These are phyloP conservation scores for Penicillium maclennaniae DNA, from an alignment of 495 filamentous ascomycete species.

Conservation along the genomic window DNA sequence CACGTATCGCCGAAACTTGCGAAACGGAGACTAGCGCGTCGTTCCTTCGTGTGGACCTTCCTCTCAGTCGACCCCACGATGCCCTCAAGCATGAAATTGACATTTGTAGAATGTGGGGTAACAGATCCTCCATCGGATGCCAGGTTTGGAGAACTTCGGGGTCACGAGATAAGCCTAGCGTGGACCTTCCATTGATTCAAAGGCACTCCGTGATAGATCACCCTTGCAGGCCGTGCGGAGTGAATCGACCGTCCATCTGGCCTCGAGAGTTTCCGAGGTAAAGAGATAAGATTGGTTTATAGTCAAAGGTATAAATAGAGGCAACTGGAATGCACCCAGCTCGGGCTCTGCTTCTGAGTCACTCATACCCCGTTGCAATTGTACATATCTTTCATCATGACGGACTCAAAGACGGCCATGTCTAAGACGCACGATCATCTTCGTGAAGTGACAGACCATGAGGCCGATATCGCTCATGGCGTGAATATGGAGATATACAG, in stretches of 20 bases:
- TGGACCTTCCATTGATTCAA: neutral
- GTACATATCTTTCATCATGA: slow-evolving; percentile 1
- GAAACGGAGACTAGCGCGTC: neutral
- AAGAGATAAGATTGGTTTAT: neutral
- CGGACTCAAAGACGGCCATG: slow-evolving; percentile 13
- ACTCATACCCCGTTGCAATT: neutral
- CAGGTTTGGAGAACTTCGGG: slow-evolving; percentile 1
- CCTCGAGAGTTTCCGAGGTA: neutral
- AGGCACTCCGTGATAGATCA: neutral
- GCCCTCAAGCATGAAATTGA: slow-evolving; percentile 1
- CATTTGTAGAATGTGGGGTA: slow-evolving; percentile 9
- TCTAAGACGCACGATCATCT: neutral
- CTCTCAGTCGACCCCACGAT: neutral
- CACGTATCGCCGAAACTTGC: neutral
- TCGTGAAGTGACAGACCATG: neutral
- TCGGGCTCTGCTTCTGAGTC: neutral
- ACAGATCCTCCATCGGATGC: neutral
- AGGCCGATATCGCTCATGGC: neutral
- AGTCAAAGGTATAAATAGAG: neutral
- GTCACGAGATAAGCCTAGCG: slow-evolving; percentile 6
- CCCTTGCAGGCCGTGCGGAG: neutral
- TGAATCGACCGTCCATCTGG: neutral
- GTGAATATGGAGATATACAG: slow-evolving; percentile 16
- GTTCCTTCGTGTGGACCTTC: slow-evolving; percentile 24
- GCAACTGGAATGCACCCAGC: neutral